These are phyloP conservation scores for Haplosporangium sp. DNA, from an alignment of 371 early-diverging fungal genomes.

Conservation along the genomic window DNA sequence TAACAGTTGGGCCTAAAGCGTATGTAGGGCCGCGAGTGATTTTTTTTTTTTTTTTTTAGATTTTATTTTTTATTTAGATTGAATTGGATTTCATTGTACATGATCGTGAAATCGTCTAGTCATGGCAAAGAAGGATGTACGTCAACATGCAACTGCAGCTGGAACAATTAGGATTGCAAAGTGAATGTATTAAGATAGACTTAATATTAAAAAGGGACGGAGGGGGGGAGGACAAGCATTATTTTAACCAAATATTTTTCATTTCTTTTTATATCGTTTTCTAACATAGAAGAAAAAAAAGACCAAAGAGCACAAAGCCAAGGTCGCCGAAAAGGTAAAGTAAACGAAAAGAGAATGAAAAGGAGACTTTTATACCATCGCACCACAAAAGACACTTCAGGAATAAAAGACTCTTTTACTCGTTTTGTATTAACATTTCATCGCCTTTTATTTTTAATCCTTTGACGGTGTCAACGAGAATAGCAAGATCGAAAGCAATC, in stretches of 20 bases:
- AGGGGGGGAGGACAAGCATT: neutral
- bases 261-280: neutral
- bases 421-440: too few relatives aligned
- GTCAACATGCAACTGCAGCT: neutral
- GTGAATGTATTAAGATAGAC: neutral
- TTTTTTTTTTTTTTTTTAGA: neutral
- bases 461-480: too few relatives aligned
- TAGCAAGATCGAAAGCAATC: conserved; percentile 59
- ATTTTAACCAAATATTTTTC: neutral
- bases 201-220: neutral
- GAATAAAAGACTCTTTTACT: too few relatives aligned
- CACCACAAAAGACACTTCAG: neutral
- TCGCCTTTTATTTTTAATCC: neutral
- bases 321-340: conserved; percentile 49
- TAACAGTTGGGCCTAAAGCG: too few relatives aligned
- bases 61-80: too few relatives aligned
- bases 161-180: neutral
- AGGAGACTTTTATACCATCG: neutral
- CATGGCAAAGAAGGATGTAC: conserved; percentile 55
- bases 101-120: neutral
- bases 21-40: too few relatives aligned
- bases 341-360: neutral
- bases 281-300: conserved; percentile 45
- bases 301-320: conserved; percentile 53
- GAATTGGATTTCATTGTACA: neutral